A percentile compares a stretch with the other conserved stretches of the same genome.
phyloP scores from a whole-genome alignment of 768 basidiomycete genomes.

The Leccinellum rugosiceps region DNA sequence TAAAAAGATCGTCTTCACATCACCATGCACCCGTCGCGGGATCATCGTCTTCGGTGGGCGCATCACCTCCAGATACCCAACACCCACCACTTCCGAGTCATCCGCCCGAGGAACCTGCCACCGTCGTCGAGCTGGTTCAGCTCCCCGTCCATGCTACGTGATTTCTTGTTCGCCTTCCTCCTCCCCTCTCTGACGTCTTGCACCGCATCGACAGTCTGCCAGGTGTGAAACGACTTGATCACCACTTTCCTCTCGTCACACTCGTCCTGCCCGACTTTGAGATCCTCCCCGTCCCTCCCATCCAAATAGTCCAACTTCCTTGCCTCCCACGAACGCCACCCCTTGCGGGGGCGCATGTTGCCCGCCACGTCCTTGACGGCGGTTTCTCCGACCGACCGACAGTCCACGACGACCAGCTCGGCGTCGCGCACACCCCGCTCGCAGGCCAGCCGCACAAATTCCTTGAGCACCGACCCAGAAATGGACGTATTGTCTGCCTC shows the following conservation, averaged over 20 bases:
- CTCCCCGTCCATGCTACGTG: slow-evolving; percentile 34
- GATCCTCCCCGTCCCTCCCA: slow-evolving; percentile 59
- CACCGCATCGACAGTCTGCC: slow-evolving; percentile 84
- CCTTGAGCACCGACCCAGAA: slow-evolving; percentile 52
- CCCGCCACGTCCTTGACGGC: slow-evolving; percentile 57
- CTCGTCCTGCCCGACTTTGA: slow-evolving; percentile 75
- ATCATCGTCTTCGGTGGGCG: slow-evolving; percentile 45
- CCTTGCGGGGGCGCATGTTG: slow-evolving; percentile 62
- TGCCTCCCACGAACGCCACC: slow-evolving; percentile 74
- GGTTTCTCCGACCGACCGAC: slow-evolving; percentile 62
- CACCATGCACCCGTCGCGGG: slow-evolving; percentile 64
- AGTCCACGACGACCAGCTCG: slow-evolving; percentile 69
- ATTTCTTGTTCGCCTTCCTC: slow-evolving; percentile 49
- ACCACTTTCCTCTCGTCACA: slow-evolving; percentile 72
- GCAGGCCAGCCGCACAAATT: slow-evolving; percentile 60
- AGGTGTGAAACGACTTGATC: slow-evolving; percentile 81
- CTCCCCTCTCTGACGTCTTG: slow-evolving; percentile 59
- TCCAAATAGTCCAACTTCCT: slow-evolving; percentile 70
- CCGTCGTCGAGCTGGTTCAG: slow-evolving; percentile 30
- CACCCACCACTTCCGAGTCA: slow-evolving; percentile 36
- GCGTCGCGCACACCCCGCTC: slow-evolving; percentile 49
- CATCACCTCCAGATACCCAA: slow-evolving; percentile 47
- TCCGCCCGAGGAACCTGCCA: slow-evolving; percentile 20
- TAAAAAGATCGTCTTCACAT: slow-evolving; percentile 43
- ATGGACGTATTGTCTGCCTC: slow-evolving; percentile 83